Conservation (phyloP, 2,329 filamentous ascomycete species). For the Leptosphaerulina australis region DNA sequence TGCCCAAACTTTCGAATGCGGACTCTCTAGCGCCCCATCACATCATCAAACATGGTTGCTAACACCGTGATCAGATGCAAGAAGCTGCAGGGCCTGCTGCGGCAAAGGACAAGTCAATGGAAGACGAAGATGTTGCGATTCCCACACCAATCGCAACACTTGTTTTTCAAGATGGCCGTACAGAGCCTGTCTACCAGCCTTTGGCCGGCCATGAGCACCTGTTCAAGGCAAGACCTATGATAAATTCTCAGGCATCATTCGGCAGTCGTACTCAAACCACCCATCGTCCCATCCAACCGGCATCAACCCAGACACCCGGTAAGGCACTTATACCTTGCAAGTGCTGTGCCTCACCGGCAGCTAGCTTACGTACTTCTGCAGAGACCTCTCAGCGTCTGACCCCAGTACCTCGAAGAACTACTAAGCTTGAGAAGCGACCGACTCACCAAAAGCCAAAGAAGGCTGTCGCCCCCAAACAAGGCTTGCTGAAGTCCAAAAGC, state of each 20-base stretch:
- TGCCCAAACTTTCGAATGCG: conserved; percentile 9
- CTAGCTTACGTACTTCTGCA: conserved; percentile 18
- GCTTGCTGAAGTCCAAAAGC: conserved; percentile 11
- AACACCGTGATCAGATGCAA: neutral
- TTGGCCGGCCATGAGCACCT: conserved; percentile 37
- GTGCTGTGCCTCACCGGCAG: neutral
- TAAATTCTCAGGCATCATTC: neutral
- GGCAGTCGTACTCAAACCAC: neutral
- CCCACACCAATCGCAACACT: conserved; percentile 33
- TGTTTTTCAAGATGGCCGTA: conserved; percentile 29
- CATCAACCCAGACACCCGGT: conserved; percentile 16
- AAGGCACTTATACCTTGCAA: conserved; percentile 1
- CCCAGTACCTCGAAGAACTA: neutral
- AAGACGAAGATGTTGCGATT: conserved; percentile 13
- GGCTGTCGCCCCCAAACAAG: neutral
- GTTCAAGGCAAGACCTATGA: conserved; percentile 17
- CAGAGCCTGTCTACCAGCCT: conserved; percentile 28
- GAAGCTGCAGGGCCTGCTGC: neutral
- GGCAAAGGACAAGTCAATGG: neutral
- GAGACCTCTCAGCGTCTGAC: conserved; percentile 2
- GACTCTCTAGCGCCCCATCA: neutral
- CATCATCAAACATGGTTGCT: neutral
- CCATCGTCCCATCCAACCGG: conserved; percentile 3
- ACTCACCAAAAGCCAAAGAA: neutral
- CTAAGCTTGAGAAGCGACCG: neutral